Conservation (phyloP, 768 basidiomycete species). For the Lentinula sp. region DNA sequence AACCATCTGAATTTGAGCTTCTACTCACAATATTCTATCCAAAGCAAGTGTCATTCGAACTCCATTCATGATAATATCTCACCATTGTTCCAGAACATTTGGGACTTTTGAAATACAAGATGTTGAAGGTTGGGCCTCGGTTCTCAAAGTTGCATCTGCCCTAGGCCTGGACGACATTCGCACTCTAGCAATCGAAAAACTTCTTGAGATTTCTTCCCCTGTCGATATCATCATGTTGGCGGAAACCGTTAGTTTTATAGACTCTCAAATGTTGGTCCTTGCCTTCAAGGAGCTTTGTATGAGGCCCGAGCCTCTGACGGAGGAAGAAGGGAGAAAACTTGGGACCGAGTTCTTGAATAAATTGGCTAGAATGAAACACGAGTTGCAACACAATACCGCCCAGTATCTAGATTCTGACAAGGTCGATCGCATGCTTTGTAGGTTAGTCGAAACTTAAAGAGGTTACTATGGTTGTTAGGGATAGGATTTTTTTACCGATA, state of each 20-base stretch:
- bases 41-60: background rate
- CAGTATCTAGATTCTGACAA: background rate
- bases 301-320: background rate
- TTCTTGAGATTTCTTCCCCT: background rate
- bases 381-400: background rate
- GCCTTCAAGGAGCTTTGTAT: slow-evolving; percentile 2
- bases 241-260: background rate
- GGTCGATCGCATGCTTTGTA: background rate
- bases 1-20: background rate
- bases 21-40: slow-evolving; percentile 1
- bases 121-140: background rate
- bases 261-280: background rate
- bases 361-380: background rate
- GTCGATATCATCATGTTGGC: background rate
- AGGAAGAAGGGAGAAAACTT: background rate
- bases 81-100: background rate
- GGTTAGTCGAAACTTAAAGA: background rate
- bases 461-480: background rate
- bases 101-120: background rate
- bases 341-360: background rate
- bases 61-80: background rate
- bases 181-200: background rate
- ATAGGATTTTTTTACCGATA: too few relatives aligned
- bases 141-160: background rate
- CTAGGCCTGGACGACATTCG: background rate